Evolutionary conservation across 1,284 basidiomycete species (phyloP), one percentile per base, ranked within the genome.

Genomic region (Marasmius tenuissimus): DNA sequence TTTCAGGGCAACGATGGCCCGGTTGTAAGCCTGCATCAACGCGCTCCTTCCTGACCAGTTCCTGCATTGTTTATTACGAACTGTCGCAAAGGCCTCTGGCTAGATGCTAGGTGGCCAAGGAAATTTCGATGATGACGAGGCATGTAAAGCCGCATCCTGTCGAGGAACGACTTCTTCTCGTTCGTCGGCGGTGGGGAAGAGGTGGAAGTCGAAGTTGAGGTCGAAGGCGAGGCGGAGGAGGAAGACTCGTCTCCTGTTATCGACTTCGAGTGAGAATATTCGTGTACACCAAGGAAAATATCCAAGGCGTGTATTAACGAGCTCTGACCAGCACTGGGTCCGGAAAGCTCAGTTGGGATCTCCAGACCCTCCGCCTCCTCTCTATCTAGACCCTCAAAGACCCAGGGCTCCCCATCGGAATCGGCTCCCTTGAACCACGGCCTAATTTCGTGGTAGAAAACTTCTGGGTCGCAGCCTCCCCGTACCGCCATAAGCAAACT

Each of bases 381-480:
- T 33, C 81, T 78, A 16, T 87, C 86, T 3, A 92, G 75, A 14
- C 94, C 94, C 64, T 95, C 87, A 68, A 94, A 97, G 7, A 85
- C 70, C 96, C 96, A 99, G 52, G 83, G 85, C 12, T 85, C 75
- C 40, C 78, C 11, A 65, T 86, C 85, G 1, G 89, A 88, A 71
- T 96, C 93, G 37, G 87, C 86, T 4, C 96, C 96, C 14, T 35
- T 42, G 78, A 98, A 94, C 96, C 96, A 98, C 0, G 96, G 96
- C 12, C 96, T 83, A 63, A 98, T 88, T 40, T 85, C 78, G 73
- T 91, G 85, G 74, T 95, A 98, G 69, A 97, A 98, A 37, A 87
- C 79, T 8, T 84, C 80, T 0, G 95, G 94, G 64, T 91, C 85
- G 72, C 94, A 94, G 6, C 86, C 88, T 7, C 87, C 81, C 61